phyloP scores from a whole-genome alignment of 2,329 filamentous ascomycete genomes.

The Claviceps sorghi region DNA sequence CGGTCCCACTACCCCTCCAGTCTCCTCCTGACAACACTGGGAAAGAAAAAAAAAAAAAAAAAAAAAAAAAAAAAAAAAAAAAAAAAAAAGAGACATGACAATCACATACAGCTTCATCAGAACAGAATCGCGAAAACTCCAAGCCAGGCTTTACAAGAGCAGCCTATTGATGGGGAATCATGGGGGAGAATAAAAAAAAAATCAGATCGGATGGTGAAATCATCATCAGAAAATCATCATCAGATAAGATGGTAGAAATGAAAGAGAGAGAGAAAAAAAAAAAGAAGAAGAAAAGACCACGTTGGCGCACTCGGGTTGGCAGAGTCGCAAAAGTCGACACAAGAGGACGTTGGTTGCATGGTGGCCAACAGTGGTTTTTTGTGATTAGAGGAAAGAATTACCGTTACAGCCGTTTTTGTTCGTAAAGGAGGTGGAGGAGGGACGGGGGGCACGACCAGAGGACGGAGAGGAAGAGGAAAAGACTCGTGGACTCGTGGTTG shows the following conservation, averaged over 20 bases:
- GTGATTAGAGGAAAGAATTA: not conserved
- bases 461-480: not conserved
- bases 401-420: not conserved
- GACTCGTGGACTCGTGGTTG: constrained; percentile 21
- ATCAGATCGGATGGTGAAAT: not conserved
- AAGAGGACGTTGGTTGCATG: not conserved
- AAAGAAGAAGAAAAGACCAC: no score
- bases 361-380: not conserved
- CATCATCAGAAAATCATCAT: not conserved
- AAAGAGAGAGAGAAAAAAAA: constrained; percentile 7
- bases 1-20: not conserved
- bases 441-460: no score
- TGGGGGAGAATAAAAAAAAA: constrained; percentile 2
- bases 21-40: not conserved
- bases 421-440: not conserved
- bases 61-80: not conserved
- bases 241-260: not conserved
- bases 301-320: constrained; percentile 9
- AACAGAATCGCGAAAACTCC: constrained; percentile 8
- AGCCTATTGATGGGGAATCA: constrained; percentile 12
- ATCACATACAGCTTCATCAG: constrained; percentile 6
- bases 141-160: constrained; percentile 2
- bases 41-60: constrained; percentile 10
- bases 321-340: constrained; percentile 5
- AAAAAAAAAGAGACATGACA: constrained; percentile 13